A percentile compares a stretch with the other conserved stretches of the same genome.
Evolutionary conservation across 2,329 filamentous ascomycete species (phyloP).

Genomic region (Ophiostoma populinum): DNA sequence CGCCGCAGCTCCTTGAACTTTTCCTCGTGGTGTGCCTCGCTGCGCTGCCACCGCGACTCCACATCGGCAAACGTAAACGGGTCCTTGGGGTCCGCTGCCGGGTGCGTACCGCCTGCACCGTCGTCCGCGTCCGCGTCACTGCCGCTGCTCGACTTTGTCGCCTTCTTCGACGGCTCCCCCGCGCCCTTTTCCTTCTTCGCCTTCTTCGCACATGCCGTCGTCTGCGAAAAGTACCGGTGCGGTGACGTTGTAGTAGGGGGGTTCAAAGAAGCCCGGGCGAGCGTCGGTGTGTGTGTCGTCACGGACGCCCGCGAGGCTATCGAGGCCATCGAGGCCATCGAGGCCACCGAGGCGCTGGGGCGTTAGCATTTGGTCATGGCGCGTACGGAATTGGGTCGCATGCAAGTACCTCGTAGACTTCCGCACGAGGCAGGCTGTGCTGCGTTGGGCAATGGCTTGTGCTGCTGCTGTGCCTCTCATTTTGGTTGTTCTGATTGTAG

Average conservation of each 20-base stretch:
- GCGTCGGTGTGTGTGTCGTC: too few species aligned
- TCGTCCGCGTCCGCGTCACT: conserved; percentile 4
- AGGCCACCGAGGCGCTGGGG: too few species aligned
- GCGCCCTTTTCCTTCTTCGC: conserved; percentile 11
- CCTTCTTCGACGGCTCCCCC: neutral
- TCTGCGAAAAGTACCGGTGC: conserved; percentile 8
- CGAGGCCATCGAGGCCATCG: too few species aligned
- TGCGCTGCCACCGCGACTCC: conserved; percentile 12
- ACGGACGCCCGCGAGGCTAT: too few species aligned
- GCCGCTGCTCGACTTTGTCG: neutral
- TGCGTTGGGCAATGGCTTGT: conserved; percentile 5
- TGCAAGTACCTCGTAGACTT: neutral
- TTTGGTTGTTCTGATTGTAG: neutral
- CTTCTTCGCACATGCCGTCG: conserved; percentile 6
- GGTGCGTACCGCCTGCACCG: conserved; percentile 4
- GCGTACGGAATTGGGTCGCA: too few species aligned
- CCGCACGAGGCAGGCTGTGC: conserved; percentile 3
- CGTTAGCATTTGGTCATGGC: too few species aligned
- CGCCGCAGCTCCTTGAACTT: conserved; percentile 12
- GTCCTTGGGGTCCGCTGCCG: conserved; percentile 7
- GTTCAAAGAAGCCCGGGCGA: too few species aligned
- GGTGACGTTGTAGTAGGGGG: neutral
- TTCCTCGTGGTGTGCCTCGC: conserved; percentile 9
- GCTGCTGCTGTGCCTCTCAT: conserved; percentile 9
- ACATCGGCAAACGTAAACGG: conserved; percentile 11